A percentile compares a stretch with the other conserved stretches of the same genome.
phyloP scores from a whole-genome alignment of 306 rosid genomes.

The Malus fusca region DNA sequence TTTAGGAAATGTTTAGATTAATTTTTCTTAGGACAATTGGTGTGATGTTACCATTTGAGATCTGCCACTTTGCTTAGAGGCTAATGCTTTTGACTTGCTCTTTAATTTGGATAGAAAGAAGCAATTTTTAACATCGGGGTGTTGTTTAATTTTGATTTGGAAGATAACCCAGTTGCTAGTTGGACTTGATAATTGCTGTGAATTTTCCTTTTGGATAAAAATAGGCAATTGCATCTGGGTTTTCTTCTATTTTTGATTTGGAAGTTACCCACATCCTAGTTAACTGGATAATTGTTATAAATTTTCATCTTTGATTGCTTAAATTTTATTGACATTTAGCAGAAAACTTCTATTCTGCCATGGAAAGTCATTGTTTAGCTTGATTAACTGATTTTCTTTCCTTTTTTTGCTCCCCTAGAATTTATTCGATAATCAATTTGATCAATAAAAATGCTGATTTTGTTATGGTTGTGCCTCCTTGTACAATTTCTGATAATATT shows the following conservation, averaged over 20 bases:
- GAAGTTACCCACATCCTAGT: background rate
- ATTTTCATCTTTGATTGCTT: background rate
- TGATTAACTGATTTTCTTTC: background rate
- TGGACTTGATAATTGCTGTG: background rate
- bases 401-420: background rate
- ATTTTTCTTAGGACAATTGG: too few relatives aligned
- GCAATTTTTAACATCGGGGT: constrained; percentile 5
- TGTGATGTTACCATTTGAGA: constrained; percentile 32
- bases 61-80: constrained; percentile 51
- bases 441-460: background rate
- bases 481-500: too few relatives aligned
- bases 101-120: constrained; percentile 8
- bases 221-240: background rate
- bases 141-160: background rate
- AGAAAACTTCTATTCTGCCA: constrained; percentile 3
- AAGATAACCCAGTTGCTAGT: background rate
- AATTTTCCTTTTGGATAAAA: background rate
- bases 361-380: background rate
- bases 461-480: background rate
- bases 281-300: constrained; percentile 8
- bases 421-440: background rate
- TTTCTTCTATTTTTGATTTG: constrained; percentile 4
- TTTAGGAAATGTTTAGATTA: background rate
- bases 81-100: constrained; percentile 16
- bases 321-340: background rate